Base-by-base conservation (phyloP, 768 basidiomycete genomes). In the Sistotremastrum suecicum region DNA sequence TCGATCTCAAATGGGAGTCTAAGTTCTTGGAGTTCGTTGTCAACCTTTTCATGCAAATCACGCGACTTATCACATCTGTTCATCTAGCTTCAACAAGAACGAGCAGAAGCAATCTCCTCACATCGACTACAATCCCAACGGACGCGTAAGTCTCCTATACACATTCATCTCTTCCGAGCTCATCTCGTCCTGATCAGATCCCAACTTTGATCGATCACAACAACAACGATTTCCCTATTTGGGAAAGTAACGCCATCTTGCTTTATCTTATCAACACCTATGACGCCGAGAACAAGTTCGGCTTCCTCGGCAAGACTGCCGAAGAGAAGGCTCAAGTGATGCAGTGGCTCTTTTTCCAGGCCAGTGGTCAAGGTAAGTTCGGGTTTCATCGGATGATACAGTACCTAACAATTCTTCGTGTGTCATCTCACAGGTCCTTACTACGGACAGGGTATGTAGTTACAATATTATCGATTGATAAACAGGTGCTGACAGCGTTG, bases 271-370 rank as follows among this genome's bases (percentile, higher is more conserved):
- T 56, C n/a, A 64, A 68, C 48, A 57, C 61, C 46, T 72, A 71
- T 51, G 72, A 74, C 56, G 53, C 48, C n/a, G 66, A 68, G 34
- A 52, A 60, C 56, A 66, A 63, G 57, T 63, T 68, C 48, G 60
- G 55, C 44, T 66, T 65, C 20, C 20, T 20, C 20, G 20, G 20
- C 20, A 20, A 20, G 8, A 58, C 62, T 33, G 44, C 56, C 3
- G 46, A 55, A 35, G 51, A 57, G 29, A 48, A 59, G 31, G 49
- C 48, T 34, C 57, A 64, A 45, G 53, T 52, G n/a, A 47, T 63
- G 11, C 66, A 65, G 54, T 71, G 67, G 70, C 65, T 71, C 41
- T 67, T 69, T 58, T 72, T 69, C 56, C 59, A 60, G 40, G 48
- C 53, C n/a, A 59, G 58, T 3, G 59, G 59, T 2, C 58, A 60